Base-by-base conservation (phyloP, 2,329 filamentous ascomycete species). In the Hymenotorrendiella dingleyae region DNA sequence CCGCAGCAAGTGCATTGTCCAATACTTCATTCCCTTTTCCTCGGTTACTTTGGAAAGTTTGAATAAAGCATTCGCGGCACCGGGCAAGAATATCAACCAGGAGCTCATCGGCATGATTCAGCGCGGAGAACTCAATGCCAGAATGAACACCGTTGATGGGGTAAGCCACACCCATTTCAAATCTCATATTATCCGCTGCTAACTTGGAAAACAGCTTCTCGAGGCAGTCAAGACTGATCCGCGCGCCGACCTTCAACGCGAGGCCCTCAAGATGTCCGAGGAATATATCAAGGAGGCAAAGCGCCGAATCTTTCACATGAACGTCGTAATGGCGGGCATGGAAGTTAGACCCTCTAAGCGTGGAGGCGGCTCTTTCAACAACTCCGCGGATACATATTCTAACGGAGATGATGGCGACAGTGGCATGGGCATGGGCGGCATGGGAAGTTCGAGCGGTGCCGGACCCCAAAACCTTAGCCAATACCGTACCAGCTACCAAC, bases 1-100 rank as follows among this genome's bases (percentile, higher is more conserved):
- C 54, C 80, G 93, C 45, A 85, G 76, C 57, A 96, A 96, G 68
- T 91, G 90, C 57, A 96, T 98, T 46, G 78, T 90, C 19, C 87
- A 95, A 59, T 97, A 96, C 66, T 84, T 95, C 55, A 74, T 87
- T 19, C 90, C 93, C 0, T 98, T 94, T 64, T 94, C 84, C 30
- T 83, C 82, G 52, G 88, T 96, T 48, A 90, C 85, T 0, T 71
- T 97, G 4, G 74, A 82, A 16, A 88, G 80, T 47, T 78, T 98
- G 70, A 80, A 85, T 7, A 71, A 75, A 26, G 82, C 86, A 2
- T 97, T 98, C 63, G 80, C 79, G 0, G 68, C 72, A 2, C 68
- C 77, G 0, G 76, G 75, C 4, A 67, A 73, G 48, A 72, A 76
- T 4, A 80, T 91, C 35, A 81, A 89, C 55, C 67, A 72, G 19